Conservation (phyloP, 192 early-diverging fungal genomes). For the Gryganskiella cystojenkinii region DNA sequence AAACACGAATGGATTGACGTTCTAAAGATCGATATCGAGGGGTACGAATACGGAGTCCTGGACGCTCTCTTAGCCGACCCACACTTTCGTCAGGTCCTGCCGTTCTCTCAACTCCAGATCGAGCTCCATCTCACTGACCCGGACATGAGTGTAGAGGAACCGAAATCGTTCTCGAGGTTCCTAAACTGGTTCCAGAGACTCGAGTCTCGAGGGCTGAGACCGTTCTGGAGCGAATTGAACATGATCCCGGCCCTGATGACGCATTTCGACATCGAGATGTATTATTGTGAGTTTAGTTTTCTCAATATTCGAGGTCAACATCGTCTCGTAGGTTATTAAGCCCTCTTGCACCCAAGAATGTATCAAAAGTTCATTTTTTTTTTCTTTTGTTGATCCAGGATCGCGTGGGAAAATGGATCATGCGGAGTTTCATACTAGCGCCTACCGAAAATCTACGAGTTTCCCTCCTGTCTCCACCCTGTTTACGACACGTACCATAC, state of each 20-base stretch:
- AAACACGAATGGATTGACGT: constrained; percentile 15
- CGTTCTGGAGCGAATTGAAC: constrained; percentile 23
- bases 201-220: constrained; percentile 4
- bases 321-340: too few species aligned
- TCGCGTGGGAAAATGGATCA: too few species aligned
- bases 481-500: too few species aligned
- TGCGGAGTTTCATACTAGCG: too few species aligned
- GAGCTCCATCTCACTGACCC: constrained; percentile 6
- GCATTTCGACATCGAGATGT: too few species aligned
- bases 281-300: too few species aligned
- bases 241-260: background rate
- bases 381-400: too few species aligned
- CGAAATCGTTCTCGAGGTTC: constrained; percentile 1
- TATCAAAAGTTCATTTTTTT: too few species aligned
- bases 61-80: background rate
- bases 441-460: too few species aligned
- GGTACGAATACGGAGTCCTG: constrained; percentile 6
- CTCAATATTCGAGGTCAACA: too few species aligned
- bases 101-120: constrained; percentile 12
- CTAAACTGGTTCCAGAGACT: constrained; percentile 3
- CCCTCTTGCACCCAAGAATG: too few species aligned
- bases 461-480: too few species aligned
- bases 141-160: background rate
- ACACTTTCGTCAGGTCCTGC: background rate
- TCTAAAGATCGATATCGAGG: constrained; percentile 29